Evolutionary conservation across 83 land plant species (phyloP).

Genomic region (Diphasiastrum complanatum): DNA sequence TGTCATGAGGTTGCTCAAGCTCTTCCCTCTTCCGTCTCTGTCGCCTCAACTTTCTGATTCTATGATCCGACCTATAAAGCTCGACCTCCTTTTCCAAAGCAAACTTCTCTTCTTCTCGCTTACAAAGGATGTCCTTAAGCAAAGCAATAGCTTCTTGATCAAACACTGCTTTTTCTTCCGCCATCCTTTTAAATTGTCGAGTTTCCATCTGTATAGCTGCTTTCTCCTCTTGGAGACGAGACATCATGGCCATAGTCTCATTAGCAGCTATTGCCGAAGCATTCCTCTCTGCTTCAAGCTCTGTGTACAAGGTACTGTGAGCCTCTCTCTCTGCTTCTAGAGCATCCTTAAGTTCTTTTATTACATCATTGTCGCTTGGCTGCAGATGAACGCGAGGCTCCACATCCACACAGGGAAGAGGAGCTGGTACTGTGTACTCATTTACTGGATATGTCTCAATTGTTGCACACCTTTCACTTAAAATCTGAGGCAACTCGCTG

Average conservation of each 20-base stretch:
- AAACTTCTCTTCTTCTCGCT: slow-evolving; percentile 58
- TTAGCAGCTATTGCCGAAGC: slow-evolving; percentile 62
- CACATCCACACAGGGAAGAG: no score
- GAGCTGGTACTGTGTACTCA: no score
- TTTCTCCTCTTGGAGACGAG: slow-evolving; percentile 67
- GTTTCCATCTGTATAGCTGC: slow-evolving; percentile 77
- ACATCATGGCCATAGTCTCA: slow-evolving; percentile 74
- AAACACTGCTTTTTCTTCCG: slow-evolving; percentile 69
- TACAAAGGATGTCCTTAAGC: slow-evolving; percentile 56
- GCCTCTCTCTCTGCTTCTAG: slow-evolving; percentile 43
- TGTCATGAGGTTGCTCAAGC: background rate
- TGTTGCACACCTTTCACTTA: no score
- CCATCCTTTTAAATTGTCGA: slow-evolving; percentile 64
- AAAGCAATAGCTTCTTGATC: slow-evolving; percentile 71
- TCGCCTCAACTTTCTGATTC: slow-evolving; percentile 35
- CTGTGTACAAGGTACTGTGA: slow-evolving; percentile 43
- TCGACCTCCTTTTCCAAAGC: slow-evolving; percentile 66
- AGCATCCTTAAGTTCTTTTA: slow-evolving; percentile 43
- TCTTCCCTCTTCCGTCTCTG: slow-evolving; percentile 17
- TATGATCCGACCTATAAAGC: slow-evolving; percentile 31
- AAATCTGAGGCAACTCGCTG: no score
- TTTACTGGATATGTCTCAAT: no score
- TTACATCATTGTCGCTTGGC: slow-evolving; percentile 36
- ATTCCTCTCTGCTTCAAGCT: slow-evolving; percentile 63
- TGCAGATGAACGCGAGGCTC: no score